Evolutionary conservation across 768 basidiomycete species (phyloP), one percentile per base, ranked within the genome.

Genomic region (Fomitopsis pulvina): DNA sequence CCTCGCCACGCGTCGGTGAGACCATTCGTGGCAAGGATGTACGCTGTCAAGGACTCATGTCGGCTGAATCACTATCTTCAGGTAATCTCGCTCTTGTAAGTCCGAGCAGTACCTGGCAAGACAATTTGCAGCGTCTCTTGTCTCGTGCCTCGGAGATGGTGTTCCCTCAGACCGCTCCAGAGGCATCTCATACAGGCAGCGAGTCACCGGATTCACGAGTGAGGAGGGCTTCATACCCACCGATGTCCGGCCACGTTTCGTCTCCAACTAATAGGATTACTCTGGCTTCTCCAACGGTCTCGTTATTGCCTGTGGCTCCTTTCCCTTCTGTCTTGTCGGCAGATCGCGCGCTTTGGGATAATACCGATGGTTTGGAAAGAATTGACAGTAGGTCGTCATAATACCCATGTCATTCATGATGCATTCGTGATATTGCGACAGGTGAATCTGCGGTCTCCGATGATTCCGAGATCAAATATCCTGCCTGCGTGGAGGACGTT

Each of bases 71-170:
- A 8, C 44, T 28, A 16, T 12, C 21, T 28, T 11, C 20, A 56
- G 58, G 38, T 16, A 54, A 54, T 14, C 45, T 51, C 18, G 47
- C 50, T 2, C 41, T 55, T 16, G 47, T 53, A 18, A 60, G 43
- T 20, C 58, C 58, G 10, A 57, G 50, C 16, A 57, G 48, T 24
- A 53, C 47, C 21, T 60, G 58, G 58, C 58, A 60, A 29, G 52
- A 55, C 22, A 45, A 37, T 16, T 43, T 60, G 32, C 56, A 55
- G 45, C 41, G 47, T 4, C 42, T 55, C 21, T 38, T 55, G 27
- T 40, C 38, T 30, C 22, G 39, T 20, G 25, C 48, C 18, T 41
- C 39, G 14, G 48, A 21, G 18, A 29, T 27, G 14, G 39, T 20
- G 16, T 40, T 49, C 27, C n/a, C 48, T 21, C 48, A 41, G 22